Evolutionary conservation across 2,329 filamentous ascomycete genomes (phyloP), one percentile per base, ranked within the genome.

Genomic region (Colletotrichum tabaci): DNA sequence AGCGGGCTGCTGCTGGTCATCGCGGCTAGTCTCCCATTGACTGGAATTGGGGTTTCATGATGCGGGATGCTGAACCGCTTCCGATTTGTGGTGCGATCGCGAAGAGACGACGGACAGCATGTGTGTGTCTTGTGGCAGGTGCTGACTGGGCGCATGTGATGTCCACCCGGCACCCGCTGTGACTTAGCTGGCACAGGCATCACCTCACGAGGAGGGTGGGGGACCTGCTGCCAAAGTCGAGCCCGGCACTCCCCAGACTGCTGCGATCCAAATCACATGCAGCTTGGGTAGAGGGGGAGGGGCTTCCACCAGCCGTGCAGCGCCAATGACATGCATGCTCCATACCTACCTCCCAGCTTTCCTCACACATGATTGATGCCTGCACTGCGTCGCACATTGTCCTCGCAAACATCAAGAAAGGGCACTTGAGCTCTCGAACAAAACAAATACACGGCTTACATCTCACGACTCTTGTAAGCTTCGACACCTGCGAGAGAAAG

Each of bases 211-310:
- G 8, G 52, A 16, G 50, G 23, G 49, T 15, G 42, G 16, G 50
- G 53, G 30, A 30, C 30, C 61, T 55, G 61, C 66, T 44, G 61
- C 47, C 42, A 30, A 44, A 52, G 42, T 38, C 44, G 50, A 23
- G 47, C 50, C 68, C 52, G 46, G 26, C 23, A 42, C 42, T 30
- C 56, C 65, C 56, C 63, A 40, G 40, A 30, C 40, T 38, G 58
- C 52, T 61, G 58, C 42, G 13, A 46, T 46, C 67, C 64, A 46
- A 26, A 67, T 71, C 68, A 71, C 68, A 71, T 71, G 68, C 68
- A 68, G 52, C 68, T 47, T 52, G 52, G 44, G 58, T 30, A 30
- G 30, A 30, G 30, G 30, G 30, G 30, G 30, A 30, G 38, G 50
- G 66, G 63, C 56, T 56, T 69, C 46, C 42, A 30, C 40, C 55